Evolutionary conservation across 768 basidiomycete species (phyloP), one percentile per base, ranked within the genome.

Genomic region (Stropharia rugosoannulata): DNA sequence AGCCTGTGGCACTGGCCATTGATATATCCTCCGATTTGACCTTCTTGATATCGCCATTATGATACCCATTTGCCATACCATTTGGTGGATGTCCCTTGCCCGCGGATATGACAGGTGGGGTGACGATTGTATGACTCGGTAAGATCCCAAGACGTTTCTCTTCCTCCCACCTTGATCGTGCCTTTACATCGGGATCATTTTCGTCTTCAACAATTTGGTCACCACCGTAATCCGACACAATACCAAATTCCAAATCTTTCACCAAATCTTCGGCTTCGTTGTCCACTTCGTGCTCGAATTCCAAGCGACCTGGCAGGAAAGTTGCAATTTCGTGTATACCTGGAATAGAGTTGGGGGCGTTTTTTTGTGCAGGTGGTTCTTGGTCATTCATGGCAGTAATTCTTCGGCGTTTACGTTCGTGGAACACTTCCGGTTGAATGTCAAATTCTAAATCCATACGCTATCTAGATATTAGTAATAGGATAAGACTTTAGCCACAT

Each of bases 251-350:
- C 59, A 99, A 78, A 67, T 98, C 94, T 71, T 98, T 98, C 60
- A 98, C 89, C 2, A 93, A 72, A 64, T 95, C 89, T 68, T 99
- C 96, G 0, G 96, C 96, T 49, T 99, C 96, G 68, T 99, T 97
- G 66, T 98, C 95, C 4, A 93, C 74, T 70, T 99, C 96, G 63
- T 95, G 95, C 67, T 99, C 96, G 67, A 99, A 99, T 70, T 99
- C 96, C 36, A 99, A 80, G n/a, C 96, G 87, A 13, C 96, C 96
- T 8, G 96, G 96, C 66, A 99, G 87, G 73, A 89, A 98, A 0
- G 89, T 89, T 13, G 89, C 85, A 39, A 98, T 81, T 73, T 99
- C 96, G 68, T 98, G 96, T 13, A 92, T 85, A 4, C 85, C 93
- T 3, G 96, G 96, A 0, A 89, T 85, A 5, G 96, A 98, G 5